phyloP scores from a whole-genome alignment of 2,329 filamentous ascomycete species.

The Endoconidiophora laricicola region DNA sequence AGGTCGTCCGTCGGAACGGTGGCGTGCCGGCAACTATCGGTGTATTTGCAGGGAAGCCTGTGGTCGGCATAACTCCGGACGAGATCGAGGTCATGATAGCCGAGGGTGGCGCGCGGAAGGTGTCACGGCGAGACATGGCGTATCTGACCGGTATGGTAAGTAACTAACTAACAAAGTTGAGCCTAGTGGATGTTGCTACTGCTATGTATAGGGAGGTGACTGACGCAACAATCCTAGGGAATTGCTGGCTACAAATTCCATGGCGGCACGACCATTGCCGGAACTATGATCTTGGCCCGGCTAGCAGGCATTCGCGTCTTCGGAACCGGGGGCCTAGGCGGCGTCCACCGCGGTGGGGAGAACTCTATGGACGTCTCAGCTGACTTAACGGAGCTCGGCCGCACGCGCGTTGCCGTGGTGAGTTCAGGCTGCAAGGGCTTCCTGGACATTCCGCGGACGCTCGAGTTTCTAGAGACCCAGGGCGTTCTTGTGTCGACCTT shows the following conservation, averaged over 20 bases:
- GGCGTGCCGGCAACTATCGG: conserved; percentile 83
- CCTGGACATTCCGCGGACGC: conserved; percentile 73
- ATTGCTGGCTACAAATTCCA: conserved; percentile 51
- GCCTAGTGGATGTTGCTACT: not conserved
- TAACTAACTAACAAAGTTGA: conserved; percentile 8
- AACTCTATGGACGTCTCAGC: conserved; percentile 84
- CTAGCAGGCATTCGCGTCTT: conserved; percentile 83
- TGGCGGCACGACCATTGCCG: conserved; percentile 84
- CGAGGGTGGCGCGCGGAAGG: conserved; percentile 55
- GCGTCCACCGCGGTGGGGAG: conserved; percentile 81
- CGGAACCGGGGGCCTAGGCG: conserved; percentile 84
- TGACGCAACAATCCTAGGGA: conserved; percentile 27
- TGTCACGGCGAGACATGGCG: conserved; percentile 73
- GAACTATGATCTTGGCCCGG: conserved; percentile 78
- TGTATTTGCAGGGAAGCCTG: conserved; percentile 65
- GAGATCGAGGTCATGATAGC: conserved; percentile 60
- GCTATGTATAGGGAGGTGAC: no score
- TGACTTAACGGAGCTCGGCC: conserved; percentile 82
- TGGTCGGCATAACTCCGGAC: conserved; percentile 56
- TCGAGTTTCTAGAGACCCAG: conserved; percentile 59
- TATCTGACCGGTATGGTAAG: conserved; percentile 62
- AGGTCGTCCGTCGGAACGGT: conserved; percentile 63
- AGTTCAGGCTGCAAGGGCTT: conserved; percentile 92
- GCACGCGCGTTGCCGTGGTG: conserved; percentile 75
- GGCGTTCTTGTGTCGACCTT: conserved; percentile 80